These are phyloP conservation scores for Acer negundo DNA, from an alignment of 345 rosid species.

Conservation along the genomic window DNA sequence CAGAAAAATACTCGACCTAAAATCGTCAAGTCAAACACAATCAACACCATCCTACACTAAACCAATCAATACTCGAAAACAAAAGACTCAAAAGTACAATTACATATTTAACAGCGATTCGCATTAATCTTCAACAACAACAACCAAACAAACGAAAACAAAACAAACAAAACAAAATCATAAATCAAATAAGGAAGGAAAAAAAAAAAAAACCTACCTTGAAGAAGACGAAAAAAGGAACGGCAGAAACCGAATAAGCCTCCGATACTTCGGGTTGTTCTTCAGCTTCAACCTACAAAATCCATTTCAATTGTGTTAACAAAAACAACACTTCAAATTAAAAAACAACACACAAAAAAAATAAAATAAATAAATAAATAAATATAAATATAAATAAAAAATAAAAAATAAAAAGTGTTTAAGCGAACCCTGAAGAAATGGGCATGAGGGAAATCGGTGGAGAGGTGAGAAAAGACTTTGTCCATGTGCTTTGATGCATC, in stretches of 20 bases:
- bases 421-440: constrained; percentile 72
- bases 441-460: constrained; percentile 82
- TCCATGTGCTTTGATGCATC: constrained; percentile 99
- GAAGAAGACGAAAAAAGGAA: constrained; percentile 84
- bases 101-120: background rate
- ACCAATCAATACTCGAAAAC: background rate
- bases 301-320: background rate
- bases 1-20: too few relatives aligned
- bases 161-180: background rate
- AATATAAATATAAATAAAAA: too few relatives aligned
- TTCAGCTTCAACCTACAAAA: constrained; percentile 92
- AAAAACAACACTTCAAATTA: too few relatives aligned
- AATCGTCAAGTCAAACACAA: background rate
- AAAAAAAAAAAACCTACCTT: constrained; percentile 51
- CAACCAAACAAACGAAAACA: background rate
- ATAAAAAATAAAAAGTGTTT: background rate
- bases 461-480: constrained; percentile 87
- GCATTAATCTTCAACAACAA: background rate
- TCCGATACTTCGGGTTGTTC: constrained; percentile 92
- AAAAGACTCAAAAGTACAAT: background rate
- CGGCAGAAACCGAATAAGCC: constrained; percentile 80
- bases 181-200: background rate
- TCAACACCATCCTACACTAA: background rate
- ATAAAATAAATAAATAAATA: too few relatives aligned
- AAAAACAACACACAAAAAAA: background rate